Base-by-base conservation (phyloP, 2,329 filamentous ascomycete species). In the Fusarium buxicola region DNA sequence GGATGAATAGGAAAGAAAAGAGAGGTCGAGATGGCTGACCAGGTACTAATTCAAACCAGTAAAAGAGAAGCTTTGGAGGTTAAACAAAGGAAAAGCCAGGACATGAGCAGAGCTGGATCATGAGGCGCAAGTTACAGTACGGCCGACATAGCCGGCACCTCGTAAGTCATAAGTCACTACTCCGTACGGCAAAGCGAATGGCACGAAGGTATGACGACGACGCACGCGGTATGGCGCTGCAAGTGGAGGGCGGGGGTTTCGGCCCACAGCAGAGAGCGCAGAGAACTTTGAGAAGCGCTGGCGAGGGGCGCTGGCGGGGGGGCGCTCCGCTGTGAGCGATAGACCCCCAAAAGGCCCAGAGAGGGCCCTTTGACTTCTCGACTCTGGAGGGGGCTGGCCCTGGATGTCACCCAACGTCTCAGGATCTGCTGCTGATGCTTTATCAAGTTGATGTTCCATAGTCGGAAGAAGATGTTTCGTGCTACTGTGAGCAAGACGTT, bases 21-120 rank as follows among this genome's bases (percentile, higher is more conserved):
- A 51, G 58, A 61, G 64, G 60, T 64, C 44, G 63, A 50, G 55
- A 49, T 64, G 60, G 60, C 56, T 65, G 45, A 58, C 43, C n/a
- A n/a, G n/a, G n/a, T 52, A 24, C 28, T 38, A 61, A 65, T 60
- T 40, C 13, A 40, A 32, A 10, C 35, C 35, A 44, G 35, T 39
- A 40, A 27, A 40, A 41, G 41, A 46, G 47, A 31, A 46, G 40
- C 32, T 36, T 31, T 55, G 45, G 49, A 49, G 40, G 45, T 55
- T 21, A 47, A 32, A 31, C 8, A 59, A 35, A 30, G 13, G 25
- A 24, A 32, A 7, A 55, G 13, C 16, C 25, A 38, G 21, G 13
- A 40, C 24, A 35, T 24, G 11, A 31, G 15, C 24, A 21, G 12
- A 32, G 44, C 52, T 52, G 32, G 28, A 5, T 15, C 10, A 34